Base-by-base conservation (phyloP, 1,284 basidiomycete species). In the Irpex rosettiformis region DNA sequence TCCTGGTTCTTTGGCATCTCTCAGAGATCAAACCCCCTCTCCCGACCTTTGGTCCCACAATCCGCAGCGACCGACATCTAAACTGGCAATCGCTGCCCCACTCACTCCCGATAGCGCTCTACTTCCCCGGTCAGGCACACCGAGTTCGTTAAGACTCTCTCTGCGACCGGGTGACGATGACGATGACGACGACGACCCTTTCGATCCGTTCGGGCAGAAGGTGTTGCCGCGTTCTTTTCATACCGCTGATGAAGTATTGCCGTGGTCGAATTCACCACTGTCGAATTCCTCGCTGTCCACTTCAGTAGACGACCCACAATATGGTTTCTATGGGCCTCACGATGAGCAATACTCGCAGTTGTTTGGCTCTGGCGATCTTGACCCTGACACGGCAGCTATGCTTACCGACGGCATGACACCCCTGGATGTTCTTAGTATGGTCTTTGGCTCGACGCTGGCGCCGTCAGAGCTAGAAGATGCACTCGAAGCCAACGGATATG, bases 381-480 rank as follows among this genome's bases (percentile, higher is more conserved):
- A 86, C 58, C 70, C 76, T 4, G 86, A 87, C 24, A 76, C 80
- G 3, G 76, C 78, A 11, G 78, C 79, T n/a, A 73, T 81, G 69
- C 79, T 92, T 53, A 89, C 88, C 0, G 88, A 92, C 65, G 93
- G 93, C 33, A 96, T 98, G 92, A 96, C 96, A 1, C 96, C 96
- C 0, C 91, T 99, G 65, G 96, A 98, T 68, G 94, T 98, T 42
- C 85, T 99, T 21, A 89, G 86, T 67, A 95, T 93, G 33, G 93
- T 99, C 37, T 98, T 98, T 70, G 91, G 91, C 40, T 88, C 92
- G 2, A 87, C 91, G 1, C 81, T 97, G 4, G 90, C 94, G 0
- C 88, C 93, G 2, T 89, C 89, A 4, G 94, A 98, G 69, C 82
- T 98, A 3, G 96, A 98, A 72, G 94, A 97, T 61, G 96, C 96